A percentile compares a stretch with the other conserved stretches of the same genome.
Evolutionary conservation across 1,139 yeast genomes (phyloP).

Genomic region (Dujonia santamariae): DNA sequence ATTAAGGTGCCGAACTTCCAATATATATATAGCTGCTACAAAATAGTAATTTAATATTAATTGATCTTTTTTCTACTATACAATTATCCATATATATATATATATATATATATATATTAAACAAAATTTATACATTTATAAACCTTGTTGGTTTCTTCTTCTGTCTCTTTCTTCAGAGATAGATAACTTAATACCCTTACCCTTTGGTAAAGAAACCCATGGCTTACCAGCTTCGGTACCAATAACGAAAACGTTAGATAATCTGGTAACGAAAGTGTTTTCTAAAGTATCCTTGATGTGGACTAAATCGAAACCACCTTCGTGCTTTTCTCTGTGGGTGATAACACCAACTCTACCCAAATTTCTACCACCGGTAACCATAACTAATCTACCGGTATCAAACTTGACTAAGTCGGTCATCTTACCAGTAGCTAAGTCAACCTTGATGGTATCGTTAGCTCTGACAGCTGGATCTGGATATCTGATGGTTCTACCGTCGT

Average conservation of each 20-base stretch:
- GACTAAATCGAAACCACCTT: conserved; percentile 97
- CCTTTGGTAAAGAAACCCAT: conserved; percentile 92
- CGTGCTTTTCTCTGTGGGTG: conserved; percentile 96
- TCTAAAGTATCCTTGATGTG: conserved; percentile 95
- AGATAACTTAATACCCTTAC: conserved; percentile 94
- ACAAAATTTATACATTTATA: conserved; percentile 15
- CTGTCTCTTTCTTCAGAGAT: conserved; percentile 97
- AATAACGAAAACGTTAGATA: conserved; percentile 87
- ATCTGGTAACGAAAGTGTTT: conserved; percentile 95
- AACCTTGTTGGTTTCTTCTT: conserved; percentile 64
- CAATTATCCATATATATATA: no score
- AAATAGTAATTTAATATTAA: conserved; percentile 3
- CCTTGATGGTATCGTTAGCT: conserved; percentile 93
- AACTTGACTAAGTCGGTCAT: conserved; percentile 83
- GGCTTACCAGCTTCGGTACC: conserved; percentile 90
- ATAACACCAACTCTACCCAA: conserved; percentile 98
- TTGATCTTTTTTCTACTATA: conserved; percentile 2
- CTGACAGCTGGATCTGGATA: conserved; percentile 95
- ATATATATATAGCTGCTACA: neutral
- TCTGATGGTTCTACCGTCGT: conserved; percentile 98
- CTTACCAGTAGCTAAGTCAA: conserved; percentile 91
- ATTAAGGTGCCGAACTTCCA: no score
- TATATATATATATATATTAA: conserved; percentile 5
- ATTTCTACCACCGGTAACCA: conserved; percentile 98
- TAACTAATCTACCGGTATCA: conserved; percentile 87